phyloP scores from a whole-genome alignment of 2,329 filamentous ascomycete genomes.

The Colletotrichum horii region DNA sequence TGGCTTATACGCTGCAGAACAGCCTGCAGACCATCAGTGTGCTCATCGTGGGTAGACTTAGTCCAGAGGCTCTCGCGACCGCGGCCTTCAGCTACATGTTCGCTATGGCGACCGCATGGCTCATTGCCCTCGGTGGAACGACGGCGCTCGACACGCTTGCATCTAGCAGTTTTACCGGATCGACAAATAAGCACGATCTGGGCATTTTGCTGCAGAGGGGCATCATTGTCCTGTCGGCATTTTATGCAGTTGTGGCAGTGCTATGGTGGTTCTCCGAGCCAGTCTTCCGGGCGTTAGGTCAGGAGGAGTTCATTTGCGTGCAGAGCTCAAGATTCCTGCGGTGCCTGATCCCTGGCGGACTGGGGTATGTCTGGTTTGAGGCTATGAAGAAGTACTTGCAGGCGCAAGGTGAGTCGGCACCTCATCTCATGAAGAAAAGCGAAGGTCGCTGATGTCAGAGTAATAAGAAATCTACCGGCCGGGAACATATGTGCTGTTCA shows the following conservation, averaged over 20 bases:
- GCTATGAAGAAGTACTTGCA: slow-evolving; percentile 86
- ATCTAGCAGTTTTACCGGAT: slow-evolving; percentile 82
- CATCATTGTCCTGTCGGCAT: slow-evolving; percentile 71
- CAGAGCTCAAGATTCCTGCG: slow-evolving; percentile 77
- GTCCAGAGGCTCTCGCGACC: slow-evolving; percentile 79
- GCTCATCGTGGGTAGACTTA: slow-evolving; percentile 79
- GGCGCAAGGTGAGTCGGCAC: slow-evolving; percentile 72
- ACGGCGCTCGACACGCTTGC: slow-evolving; percentile 87
- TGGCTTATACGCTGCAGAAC: slow-evolving; percentile 87
- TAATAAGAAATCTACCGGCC: slow-evolving; percentile 70
- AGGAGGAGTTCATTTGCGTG: slow-evolving; percentile 77
- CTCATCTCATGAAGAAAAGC: not conserved
- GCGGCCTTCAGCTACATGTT: slow-evolving; percentile 95
- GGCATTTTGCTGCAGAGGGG: slow-evolving; percentile 80
- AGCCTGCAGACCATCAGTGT: slow-evolving; percentile 84
- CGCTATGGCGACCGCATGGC: slow-evolving; percentile 86
- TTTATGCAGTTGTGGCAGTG: slow-evolving; percentile 75
- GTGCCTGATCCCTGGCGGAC: slow-evolving; percentile 77
- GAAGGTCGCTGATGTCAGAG: not conserved
- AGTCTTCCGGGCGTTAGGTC: slow-evolving; percentile 75
- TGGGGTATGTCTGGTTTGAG: slow-evolving; percentile 90
- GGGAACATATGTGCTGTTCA: slow-evolving; percentile 80
- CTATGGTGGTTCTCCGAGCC: slow-evolving; percentile 79
- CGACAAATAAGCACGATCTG: slow-evolving; percentile 77
- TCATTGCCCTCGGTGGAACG: slow-evolving; percentile 84